These are phyloP conservation scores for Nidula microcarpa DNA, from an alignment of 768 basidiomycete species.

Conservation along the genomic window DNA sequence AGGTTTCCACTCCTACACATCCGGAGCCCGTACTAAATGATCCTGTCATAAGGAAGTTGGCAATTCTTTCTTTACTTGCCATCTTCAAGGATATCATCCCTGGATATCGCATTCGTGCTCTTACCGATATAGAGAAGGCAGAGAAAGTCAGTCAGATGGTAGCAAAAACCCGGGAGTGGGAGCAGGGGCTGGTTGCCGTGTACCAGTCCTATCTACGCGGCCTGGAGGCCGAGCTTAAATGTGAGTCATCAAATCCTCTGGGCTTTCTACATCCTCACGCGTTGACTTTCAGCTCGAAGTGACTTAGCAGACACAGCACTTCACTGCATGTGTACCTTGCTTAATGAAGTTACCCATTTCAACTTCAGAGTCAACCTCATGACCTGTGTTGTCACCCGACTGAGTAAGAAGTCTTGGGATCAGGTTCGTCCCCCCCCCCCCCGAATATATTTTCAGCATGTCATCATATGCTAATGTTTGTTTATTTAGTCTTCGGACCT, in stretches of 20 bases:
- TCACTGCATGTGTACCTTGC: slow-evolving; percentile 83
- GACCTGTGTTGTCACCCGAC: slow-evolving; percentile 74
- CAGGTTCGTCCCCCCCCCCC: slow-evolving; percentile 46
- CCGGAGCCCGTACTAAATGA: slow-evolving; percentile 77
- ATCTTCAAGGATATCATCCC: slow-evolving; percentile 97
- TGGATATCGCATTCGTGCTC: slow-evolving; percentile 88
- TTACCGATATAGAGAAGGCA: slow-evolving; percentile 87
- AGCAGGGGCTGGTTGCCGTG: slow-evolving; percentile 84
- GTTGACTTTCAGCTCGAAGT: slow-evolving; percentile 47
- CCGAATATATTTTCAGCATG: slow-evolving; percentile 7
- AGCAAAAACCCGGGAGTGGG: slow-evolving; percentile 86
- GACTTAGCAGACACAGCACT: slow-evolving; percentile 68
- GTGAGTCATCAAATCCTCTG: slow-evolving; percentile 31
- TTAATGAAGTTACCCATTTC: slow-evolving; percentile 87
- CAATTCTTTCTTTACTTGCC: slow-evolving; percentile 85
- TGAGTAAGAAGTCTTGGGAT: slow-evolving; percentile 90
- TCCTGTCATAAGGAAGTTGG: slow-evolving; percentile 77
- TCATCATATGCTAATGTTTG: slow-evolving; percentile 8
- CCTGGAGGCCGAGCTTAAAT: slow-evolving; percentile 85
- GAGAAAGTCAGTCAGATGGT: slow-evolving; percentile 97
- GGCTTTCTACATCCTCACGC: slow-evolving; percentile 3
- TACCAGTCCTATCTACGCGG: slow-evolving; percentile 89
- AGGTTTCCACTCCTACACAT: slow-evolving; percentile 66
- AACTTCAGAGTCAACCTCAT: slow-evolving; percentile 95
- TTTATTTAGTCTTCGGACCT: slow-evolving; percentile 71